A percentile compares a stretch with the other conserved stretches of the same genome.
phyloP scores from a whole-genome alignment of 345 rosid genomes.

The Syzygium grande region DNA sequence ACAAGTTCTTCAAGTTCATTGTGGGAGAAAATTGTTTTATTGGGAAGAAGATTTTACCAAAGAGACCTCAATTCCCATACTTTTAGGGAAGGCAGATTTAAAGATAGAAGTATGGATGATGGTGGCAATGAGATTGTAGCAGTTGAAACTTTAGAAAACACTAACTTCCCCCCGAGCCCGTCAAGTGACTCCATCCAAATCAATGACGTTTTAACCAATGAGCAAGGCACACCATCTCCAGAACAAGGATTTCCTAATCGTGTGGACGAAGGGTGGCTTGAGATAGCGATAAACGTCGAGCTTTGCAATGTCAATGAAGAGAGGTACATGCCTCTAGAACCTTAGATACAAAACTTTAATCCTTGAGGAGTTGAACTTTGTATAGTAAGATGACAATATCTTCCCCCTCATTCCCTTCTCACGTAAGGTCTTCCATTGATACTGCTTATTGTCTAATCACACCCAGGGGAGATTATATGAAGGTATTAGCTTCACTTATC shows the following conservation, averaged over 20 bases:
- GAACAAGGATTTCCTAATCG: neutral
- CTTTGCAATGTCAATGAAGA: neutral
- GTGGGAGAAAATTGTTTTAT: neutral
- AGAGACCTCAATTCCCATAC: neutral
- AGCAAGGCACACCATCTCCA: neutral
- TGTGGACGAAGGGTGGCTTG: neutral
- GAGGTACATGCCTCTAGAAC: neutral
- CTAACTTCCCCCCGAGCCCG: neutral
- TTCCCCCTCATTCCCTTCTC: neutral
- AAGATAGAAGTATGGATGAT: neutral
- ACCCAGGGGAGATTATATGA: neutral
- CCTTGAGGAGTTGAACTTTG: neutral
- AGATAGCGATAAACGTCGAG: neutral
- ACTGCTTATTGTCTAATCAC: neutral
- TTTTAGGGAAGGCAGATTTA: neutral
- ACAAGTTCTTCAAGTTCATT: neutral
- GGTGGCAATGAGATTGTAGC: neutral
- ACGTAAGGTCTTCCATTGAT: neutral
- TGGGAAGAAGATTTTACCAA: neutral
- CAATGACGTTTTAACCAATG: neutral
- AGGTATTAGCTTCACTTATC: neutral
- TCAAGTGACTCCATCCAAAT: neutral
- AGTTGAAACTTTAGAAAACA: neutral
- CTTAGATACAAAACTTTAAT: neutral
- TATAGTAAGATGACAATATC: neutral